A percentile compares a stretch with the other conserved stretches of the same genome.
These are phyloP conservation scores for Litsea cubeba DNA, from an alignment of 164 flowering plant genomes.

Conservation along the genomic window DNA sequence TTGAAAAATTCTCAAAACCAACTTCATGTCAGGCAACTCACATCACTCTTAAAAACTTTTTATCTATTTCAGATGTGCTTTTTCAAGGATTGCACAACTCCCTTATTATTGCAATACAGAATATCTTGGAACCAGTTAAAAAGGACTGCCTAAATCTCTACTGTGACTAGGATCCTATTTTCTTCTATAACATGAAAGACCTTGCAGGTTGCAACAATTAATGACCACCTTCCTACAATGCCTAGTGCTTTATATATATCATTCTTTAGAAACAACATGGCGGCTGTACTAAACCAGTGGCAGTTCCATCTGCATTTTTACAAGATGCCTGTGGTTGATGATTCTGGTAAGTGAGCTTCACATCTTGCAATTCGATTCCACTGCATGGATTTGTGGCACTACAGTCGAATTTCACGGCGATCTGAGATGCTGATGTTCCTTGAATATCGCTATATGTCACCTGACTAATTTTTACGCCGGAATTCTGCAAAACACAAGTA, in stretches of 20 bases:
- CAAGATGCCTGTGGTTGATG: conserved; percentile 25
- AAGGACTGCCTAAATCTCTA: no score
- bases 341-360: conserved; percentile 37
- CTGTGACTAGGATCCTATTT: no score
- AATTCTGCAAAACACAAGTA: conserved; percentile 20
- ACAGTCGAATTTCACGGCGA: conserved; percentile 48
- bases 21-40: no score
- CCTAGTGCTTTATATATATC: background rate
- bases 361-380: conserved; percentile 31
- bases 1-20: no score
- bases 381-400: conserved; percentile 41
- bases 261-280: conserved; percentile 1
- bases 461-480: conserved; percentile 36
- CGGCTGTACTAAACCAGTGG: conserved; percentile 13
- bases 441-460: conserved; percentile 37
- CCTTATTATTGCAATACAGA: no score
- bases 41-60: no score
- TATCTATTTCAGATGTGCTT: no score
- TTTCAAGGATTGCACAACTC: no score
- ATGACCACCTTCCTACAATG: no score
- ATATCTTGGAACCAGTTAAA: no score
- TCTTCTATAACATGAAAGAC: no score
- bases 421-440: conserved; percentile 50
- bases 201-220: no score
- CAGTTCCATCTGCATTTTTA: conserved; percentile 14